phyloP scores from a whole-genome alignment of 495 filamentous ascomycete species.

The Parathielavia hyrcaniae region DNA sequence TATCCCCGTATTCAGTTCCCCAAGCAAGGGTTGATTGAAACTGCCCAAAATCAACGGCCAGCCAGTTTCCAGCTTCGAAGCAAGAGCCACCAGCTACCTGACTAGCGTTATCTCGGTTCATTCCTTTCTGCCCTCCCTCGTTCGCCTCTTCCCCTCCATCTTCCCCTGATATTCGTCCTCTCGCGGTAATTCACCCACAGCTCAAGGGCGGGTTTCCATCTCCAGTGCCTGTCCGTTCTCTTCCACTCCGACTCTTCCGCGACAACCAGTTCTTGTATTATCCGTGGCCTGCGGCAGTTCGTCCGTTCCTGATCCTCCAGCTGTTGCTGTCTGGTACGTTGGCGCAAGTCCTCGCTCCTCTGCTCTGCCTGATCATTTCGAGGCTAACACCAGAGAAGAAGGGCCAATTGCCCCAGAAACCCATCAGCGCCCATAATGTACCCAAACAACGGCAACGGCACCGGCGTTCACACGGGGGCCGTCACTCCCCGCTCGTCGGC shows the following conservation, averaged over 20 bases:
- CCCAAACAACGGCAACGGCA: conserved; percentile 63
- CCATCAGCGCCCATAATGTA: conserved; percentile 57
- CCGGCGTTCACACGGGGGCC: conserved; percentile 85
- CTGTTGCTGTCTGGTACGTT: conserved; percentile 1
- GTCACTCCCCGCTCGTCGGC: conserved; percentile 86
- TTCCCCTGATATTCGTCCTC: background rate
- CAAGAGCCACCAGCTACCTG: background rate
- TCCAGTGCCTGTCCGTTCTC: background rate
- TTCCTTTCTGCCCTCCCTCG: background rate
- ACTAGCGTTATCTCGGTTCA: background rate
- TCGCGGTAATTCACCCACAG: too few relatives aligned
- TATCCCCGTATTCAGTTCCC: conserved; percentile 6
- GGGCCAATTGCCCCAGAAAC: conserved; percentile 21
- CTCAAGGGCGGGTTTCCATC: conserved; percentile 1
- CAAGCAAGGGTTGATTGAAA: background rate
- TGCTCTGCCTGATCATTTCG: background rate
- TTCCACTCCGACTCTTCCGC: background rate
- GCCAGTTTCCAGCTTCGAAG: background rate
- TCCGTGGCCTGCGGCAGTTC: background rate
- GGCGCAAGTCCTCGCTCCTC: background rate
- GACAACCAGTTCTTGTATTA: background rate
- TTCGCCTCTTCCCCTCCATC: background rate
- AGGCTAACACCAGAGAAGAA: conserved; percentile 1
- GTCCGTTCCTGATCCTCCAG: background rate
- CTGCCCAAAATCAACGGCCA: background rate